Conservation (phyloP, 495 filamentous ascomycete genomes). For the Neurospora sp. region DNA sequence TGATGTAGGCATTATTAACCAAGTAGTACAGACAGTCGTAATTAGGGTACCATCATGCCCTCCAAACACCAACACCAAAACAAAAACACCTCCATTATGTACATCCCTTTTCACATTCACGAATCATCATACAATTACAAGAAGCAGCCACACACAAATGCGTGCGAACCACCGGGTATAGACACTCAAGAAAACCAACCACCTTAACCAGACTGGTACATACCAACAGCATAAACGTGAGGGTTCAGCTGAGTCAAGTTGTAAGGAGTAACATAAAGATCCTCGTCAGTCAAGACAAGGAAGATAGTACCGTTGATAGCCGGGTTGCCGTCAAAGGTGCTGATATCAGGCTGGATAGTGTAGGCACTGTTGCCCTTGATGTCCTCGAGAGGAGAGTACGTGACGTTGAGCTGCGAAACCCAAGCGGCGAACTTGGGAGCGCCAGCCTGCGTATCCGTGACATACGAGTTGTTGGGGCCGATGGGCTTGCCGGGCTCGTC, state of each 20-base stretch:
- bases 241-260: constrained; percentile 66
- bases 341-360: constrained; percentile 58
- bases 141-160: background rate
- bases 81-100: background rate
- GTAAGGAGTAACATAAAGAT: constrained; percentile 63
- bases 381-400: constrained; percentile 59
- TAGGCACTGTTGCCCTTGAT: constrained; percentile 45
- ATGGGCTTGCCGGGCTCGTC: constrained; percentile 57
- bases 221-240: constrained; percentile 62
- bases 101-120: background rate
- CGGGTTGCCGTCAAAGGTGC: constrained; percentile 55
- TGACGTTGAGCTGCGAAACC: constrained; percentile 78
- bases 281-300: constrained; percentile 61
- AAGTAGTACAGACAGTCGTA: background rate
- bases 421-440: constrained; percentile 60
- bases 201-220: constrained; percentile 71
- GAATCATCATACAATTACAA: background rate
- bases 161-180: background rate
- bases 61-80: background rate
- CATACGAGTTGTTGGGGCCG: constrained; percentile 74
- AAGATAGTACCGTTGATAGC: constrained; percentile 75
- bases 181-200: background rate
- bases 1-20: background rate
- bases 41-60: background rate
- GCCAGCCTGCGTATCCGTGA: constrained; percentile 56